A percentile compares a stretch with the other conserved stretches of the same genome.
Evolutionary conservation across 1,284 basidiomycete species (phyloP).

Genomic region (Sporisorium iseilematis-ciliati): DNA sequence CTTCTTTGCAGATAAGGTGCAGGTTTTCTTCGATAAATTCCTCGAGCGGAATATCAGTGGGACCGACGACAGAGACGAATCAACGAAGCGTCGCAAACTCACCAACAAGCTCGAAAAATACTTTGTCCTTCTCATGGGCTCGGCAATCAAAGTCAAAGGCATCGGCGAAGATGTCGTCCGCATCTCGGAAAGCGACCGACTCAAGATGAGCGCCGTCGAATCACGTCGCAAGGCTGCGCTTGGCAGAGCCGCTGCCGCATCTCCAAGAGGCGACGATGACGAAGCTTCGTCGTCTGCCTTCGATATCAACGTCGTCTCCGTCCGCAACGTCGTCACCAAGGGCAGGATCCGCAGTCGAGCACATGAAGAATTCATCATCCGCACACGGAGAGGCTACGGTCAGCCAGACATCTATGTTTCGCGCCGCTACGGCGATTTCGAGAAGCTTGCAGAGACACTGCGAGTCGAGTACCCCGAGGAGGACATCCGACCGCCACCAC

Average conservation of each 20-base stretch:
- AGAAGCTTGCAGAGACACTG: conserved; percentile 67
- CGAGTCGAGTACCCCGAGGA: conserved; percentile 60
- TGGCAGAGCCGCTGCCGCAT: conserved; percentile 32
- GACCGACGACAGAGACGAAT: conserved; percentile 57
- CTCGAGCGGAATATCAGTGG: conserved; percentile 63
- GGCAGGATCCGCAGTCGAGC: conserved; percentile 56
- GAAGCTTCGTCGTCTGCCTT: conserved; percentile 29
- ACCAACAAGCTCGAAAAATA: conserved; percentile 56
- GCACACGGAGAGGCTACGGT: conserved; percentile 78
- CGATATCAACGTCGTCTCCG: conserved; percentile 65
- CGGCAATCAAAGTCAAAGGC: conserved; percentile 57
- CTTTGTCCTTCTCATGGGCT: conserved; percentile 59
- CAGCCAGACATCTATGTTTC: conserved; percentile 86
- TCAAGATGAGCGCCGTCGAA: conserved; percentile 55
- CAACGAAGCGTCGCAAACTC: conserved; percentile 55
- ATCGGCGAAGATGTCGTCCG: conserved; percentile 63
- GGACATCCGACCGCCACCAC: conserved; percentile 54
- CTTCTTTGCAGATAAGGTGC: conserved; percentile 68
- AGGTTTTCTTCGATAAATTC: conserved; percentile 66
- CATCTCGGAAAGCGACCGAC: conserved; percentile 59
- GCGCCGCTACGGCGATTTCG: conserved; percentile 94
- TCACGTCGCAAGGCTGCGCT: conserved; percentile 52
- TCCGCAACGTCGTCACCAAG: conserved; percentile 58
- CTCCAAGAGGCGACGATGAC: conserved; percentile 4
- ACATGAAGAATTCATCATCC: conserved; percentile 85